Percentiles rank a stretch among this genome's conserved stretches.
phyloP scores from a whole-genome alignment of 495 filamentous ascomycete genomes.

The Haplographium delicatum region DNA sequence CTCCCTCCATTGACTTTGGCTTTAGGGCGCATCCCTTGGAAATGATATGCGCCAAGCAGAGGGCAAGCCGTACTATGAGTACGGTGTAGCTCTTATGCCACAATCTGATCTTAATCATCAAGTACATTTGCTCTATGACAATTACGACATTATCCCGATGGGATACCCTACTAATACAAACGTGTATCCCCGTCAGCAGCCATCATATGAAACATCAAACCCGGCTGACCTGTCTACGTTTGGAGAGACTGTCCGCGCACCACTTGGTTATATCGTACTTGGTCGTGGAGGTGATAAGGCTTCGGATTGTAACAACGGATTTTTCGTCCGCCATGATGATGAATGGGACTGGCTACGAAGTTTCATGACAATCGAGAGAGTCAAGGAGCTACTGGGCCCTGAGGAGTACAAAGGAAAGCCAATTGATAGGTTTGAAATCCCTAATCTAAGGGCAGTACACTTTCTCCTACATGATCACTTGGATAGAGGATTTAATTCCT shows the following conservation, averaged over 20 bases:
- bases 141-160: background rate
- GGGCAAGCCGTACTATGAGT: slow-evolving; percentile 28
- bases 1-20: too few relatives aligned
- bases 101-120: background rate
- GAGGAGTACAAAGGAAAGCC: slow-evolving; percentile 34
- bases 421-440: slow-evolving; percentile 43
- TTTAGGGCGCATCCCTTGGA: too few relatives aligned
- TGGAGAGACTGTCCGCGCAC: slow-evolving; percentile 19
- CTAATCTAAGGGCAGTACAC: slow-evolving; percentile 37
- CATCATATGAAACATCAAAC: background rate
- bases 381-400: slow-evolving; percentile 28
- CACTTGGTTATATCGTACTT: slow-evolving; percentile 26
- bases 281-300: slow-evolving; percentile 50
- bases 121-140: background rate
- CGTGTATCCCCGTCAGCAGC: slow-evolving; percentile 10
- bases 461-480: slow-evolving; percentile 50
- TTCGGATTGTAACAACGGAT: slow-evolving; percentile 46
- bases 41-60: too few relatives aligned
- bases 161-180: slow-evolving; percentile 11
- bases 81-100: slow-evolving; percentile 22
- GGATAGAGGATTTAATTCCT: slow-evolving; percentile 46
- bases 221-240: slow-evolving; percentile 7
- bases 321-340: slow-evolving; percentile 44
- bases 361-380: slow-evolving; percentile 34
- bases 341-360: slow-evolving; percentile 45